Conservation (phyloP, 2,329 filamentous ascomycete species). For the Stagonosporopsis tanaceti region DNA sequence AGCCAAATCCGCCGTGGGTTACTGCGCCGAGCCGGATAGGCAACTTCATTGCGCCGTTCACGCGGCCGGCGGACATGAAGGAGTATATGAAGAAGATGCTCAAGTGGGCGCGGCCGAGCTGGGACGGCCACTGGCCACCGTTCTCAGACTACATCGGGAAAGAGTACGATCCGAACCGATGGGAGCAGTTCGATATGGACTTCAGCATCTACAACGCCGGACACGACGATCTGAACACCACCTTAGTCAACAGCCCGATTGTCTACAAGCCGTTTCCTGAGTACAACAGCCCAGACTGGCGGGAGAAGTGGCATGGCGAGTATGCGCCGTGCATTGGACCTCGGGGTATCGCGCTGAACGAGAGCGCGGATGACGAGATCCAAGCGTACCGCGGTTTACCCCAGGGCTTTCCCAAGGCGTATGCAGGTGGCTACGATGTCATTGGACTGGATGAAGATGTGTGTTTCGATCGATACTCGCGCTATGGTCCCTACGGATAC, state of each 20-base stretch:
- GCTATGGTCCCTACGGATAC: slow-evolving; percentile 66
- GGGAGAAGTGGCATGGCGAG: slow-evolving; percentile 62
- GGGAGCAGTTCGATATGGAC: slow-evolving; percentile 55
- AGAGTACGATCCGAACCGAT: slow-evolving; percentile 58
- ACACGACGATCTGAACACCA: slow-evolving; percentile 41
- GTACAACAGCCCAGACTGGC: slow-evolving; percentile 72
- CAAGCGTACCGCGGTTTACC: slow-evolving; percentile 69
- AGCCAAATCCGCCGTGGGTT: slow-evolving; percentile 36
- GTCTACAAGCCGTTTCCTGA: slow-evolving; percentile 75
- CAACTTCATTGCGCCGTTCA: slow-evolving; percentile 25
- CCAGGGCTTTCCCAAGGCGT: slow-evolving; percentile 48
- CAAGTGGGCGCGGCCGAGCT: slow-evolving; percentile 51
- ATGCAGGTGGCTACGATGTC: slow-evolving; percentile 50
- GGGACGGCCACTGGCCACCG: slow-evolving; percentile 54
- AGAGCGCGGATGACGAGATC: slow-evolving; percentile 67
- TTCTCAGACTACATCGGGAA: slow-evolving; percentile 53
- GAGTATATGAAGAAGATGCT: slow-evolving; percentile 54
- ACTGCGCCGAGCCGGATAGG: slow-evolving; percentile 28
- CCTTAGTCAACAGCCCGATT: slow-evolving; percentile 53
- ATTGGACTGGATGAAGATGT: slow-evolving; percentile 59
- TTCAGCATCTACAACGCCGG: slow-evolving; percentile 49
- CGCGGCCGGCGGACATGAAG: slow-evolving; percentile 36
- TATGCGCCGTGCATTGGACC: slow-evolving; percentile 73
- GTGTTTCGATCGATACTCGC: slow-evolving; percentile 67
- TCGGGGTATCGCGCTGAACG: slow-evolving; percentile 59